phyloP scores from a whole-genome alignment of 768 basidiomycete genomes.

The Chalciporus pseudorubinellus region DNA sequence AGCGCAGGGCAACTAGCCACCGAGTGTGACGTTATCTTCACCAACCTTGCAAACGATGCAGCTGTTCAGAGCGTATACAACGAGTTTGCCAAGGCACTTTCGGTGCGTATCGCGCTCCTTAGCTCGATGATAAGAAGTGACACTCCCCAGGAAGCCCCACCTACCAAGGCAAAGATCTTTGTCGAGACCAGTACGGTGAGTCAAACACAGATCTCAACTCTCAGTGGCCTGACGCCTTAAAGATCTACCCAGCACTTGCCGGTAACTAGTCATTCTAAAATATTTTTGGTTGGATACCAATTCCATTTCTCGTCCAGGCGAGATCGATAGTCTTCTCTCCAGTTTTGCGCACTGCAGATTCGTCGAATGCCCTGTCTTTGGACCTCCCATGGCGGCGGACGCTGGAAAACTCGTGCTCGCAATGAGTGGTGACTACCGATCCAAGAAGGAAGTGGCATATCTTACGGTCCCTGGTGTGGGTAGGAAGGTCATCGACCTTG shows the following conservation, averaged over 20 bases:
- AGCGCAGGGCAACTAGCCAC: constrained; percentile 56
- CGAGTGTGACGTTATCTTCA: constrained; percentile 74
- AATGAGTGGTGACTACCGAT: constrained; percentile 78
- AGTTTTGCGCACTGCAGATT: constrained; percentile 57
- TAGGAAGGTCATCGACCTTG: constrained; percentile 75
- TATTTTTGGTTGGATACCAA: neutral
- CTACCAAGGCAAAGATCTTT: constrained; percentile 64
- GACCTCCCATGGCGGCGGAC: constrained; percentile 64
- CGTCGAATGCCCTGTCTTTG: constrained; percentile 78
- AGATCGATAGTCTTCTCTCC: constrained; percentile 68
- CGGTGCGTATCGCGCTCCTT: constrained; percentile 40
- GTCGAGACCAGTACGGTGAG: constrained; percentile 83
- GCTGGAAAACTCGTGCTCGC: constrained; percentile 64
- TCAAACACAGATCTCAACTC: constrained; percentile 4
- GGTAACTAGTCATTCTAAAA: constrained; percentile 28
- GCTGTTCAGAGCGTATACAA: constrained; percentile 64
- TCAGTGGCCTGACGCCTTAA: constrained; percentile 10
- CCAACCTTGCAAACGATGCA: constrained; percentile 69
- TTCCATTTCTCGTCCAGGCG: constrained; percentile 38
- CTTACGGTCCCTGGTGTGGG: constrained; percentile 79
- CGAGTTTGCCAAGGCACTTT: constrained; percentile 56
- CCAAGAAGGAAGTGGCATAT: constrained; percentile 78
- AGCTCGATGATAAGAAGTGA: neutral
- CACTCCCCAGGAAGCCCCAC: constrained; percentile 36
- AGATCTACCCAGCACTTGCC: constrained; percentile 57